These are phyloP conservation scores for Candida mesenterica DNA, from an alignment of 1,139 yeast genomes.

Conservation along the genomic window DNA sequence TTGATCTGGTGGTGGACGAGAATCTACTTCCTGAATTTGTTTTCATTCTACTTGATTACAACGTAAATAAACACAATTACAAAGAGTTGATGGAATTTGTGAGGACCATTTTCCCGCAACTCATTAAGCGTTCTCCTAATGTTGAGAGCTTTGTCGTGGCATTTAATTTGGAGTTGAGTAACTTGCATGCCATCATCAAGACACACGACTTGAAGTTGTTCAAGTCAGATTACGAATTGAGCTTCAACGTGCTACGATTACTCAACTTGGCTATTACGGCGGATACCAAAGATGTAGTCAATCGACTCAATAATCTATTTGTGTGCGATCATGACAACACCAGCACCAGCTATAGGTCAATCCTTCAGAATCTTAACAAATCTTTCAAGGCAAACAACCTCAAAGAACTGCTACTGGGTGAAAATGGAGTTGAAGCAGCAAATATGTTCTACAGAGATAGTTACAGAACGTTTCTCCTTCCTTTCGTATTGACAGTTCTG, in stretches of 20 bases:
- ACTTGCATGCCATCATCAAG: neutral
- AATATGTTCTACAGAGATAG: conserved; percentile 13
- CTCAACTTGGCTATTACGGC: conserved; percentile 2
- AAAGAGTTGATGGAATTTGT: conserved; percentile 10
- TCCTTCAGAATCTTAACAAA: neutral
- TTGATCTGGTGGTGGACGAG: neutral
- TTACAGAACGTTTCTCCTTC: conserved; percentile 13
- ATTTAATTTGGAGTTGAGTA: neutral
- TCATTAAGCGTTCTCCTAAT: conserved; percentile 3
- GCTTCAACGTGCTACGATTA: neutral
- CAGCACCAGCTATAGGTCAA: neutral
- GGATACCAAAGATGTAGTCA: neutral
- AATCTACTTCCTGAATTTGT: conserved; percentile 10
- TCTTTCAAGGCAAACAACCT: neutral
- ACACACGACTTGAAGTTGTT: neutral
- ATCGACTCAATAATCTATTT: conserved; percentile 2
- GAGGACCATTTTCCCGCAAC: conserved; percentile 11
- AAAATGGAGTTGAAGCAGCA: conserved; percentile 2
- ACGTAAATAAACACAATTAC: conserved; percentile 11
- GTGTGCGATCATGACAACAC: neutral
- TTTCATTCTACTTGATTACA: conserved; percentile 13
- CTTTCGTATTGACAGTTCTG: conserved; percentile 8
- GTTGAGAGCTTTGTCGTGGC: neutral
- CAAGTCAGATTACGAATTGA: conserved; percentile 1
- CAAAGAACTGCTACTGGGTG: too few relatives aligned